Evolutionary conservation across 257 asterid genomes (phyloP).

Genomic region (Cinchona pubescens): DNA sequence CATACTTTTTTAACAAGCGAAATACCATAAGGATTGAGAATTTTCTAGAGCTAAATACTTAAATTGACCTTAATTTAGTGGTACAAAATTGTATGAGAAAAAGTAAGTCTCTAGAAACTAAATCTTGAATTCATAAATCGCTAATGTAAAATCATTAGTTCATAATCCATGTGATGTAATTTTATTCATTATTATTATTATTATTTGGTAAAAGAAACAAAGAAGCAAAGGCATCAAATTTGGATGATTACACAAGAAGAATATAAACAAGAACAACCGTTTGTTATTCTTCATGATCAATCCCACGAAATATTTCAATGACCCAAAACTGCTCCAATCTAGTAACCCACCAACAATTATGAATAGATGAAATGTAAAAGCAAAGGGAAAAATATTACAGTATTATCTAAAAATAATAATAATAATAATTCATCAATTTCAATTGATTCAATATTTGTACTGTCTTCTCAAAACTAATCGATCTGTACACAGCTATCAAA

Average conservation of each 20-base stretch:
- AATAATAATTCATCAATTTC: background rate
- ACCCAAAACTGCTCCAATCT: slow-evolving; percentile 16
- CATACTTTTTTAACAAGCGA: background rate
- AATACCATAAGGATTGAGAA: background rate
- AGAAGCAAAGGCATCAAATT: background rate
- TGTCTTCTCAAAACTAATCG: slow-evolving; percentile 15
- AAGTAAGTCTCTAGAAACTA: too few relatives aligned
- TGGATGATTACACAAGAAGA: background rate
- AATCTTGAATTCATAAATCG: background rate
- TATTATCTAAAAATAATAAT: background rate
- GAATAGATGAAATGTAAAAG: background rate
- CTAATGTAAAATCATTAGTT: background rate
- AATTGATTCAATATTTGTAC: background rate
- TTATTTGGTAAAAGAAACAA: background rate
- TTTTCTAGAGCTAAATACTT: background rate
- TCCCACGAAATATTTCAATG: slow-evolving; percentile 2
- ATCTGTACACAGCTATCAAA: slow-evolving; percentile 55
- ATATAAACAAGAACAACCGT: background rate
- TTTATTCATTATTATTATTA: too few relatives aligned
- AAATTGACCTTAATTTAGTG: too few relatives aligned
- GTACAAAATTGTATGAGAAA: too few relatives aligned
- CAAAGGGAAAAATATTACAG: background rate
- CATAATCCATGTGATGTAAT: background rate
- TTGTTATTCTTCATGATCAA: background rate
- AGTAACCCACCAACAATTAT: background rate